Base-by-base conservation (phyloP, 2,329 filamentous ascomycete species). In the Pyrenochaeta sp. region DNA sequence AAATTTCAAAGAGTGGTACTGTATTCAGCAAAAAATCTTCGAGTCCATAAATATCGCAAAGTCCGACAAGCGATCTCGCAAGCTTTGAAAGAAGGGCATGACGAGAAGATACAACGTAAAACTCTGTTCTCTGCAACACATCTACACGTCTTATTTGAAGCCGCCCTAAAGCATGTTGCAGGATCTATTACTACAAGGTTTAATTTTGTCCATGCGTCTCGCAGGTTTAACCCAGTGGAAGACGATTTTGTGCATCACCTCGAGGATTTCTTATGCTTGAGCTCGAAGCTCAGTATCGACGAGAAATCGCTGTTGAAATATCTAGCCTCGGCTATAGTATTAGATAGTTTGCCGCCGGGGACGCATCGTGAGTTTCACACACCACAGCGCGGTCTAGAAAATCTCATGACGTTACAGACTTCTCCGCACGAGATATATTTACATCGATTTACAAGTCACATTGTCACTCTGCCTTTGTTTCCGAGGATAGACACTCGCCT, bases 311-410 rank as follows among this genome's bases (percentile, higher is more conserved):
- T n/a, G 4, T 11, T 27, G 4, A 27, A 27, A 6, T 27, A 27
- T 27, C 4, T 35, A n/a, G 40, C 40, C 23, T 42, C 31, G 7
- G 22, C 31, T 19, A 18, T 42, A 18, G n/a, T 42, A 19, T 24
- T 42, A 17, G 31, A 42, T 27, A 30, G 30, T 35, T 26, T 35
- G 11, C 40, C 31, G 8, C 21, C 26, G 6, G 31, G 31, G 13
- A 35, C 24, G 22, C 31, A 42, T 24, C 23, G 40, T 42, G 22
- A 37, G 32, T n/a, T n/a, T n/a, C n/a, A n/a, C n/a, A n/a, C n/a
- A n/a, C n/a, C n/a, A n/a, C n/a, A n/a, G n/a, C n/a, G n/a, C n/a
- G n/a, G n/a, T n/a, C n/a, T n/a, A n/a, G n/a, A n/a, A n/a, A n/a
- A n/a, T n/a, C n/a, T n/a, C n/a, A n/a, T n/a, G n/a, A n/a, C n/a